These are phyloP conservation scores for Candida ascalaphidarum DNA, from an alignment of 805 yeast genomes.

Conservation along the genomic window DNA sequence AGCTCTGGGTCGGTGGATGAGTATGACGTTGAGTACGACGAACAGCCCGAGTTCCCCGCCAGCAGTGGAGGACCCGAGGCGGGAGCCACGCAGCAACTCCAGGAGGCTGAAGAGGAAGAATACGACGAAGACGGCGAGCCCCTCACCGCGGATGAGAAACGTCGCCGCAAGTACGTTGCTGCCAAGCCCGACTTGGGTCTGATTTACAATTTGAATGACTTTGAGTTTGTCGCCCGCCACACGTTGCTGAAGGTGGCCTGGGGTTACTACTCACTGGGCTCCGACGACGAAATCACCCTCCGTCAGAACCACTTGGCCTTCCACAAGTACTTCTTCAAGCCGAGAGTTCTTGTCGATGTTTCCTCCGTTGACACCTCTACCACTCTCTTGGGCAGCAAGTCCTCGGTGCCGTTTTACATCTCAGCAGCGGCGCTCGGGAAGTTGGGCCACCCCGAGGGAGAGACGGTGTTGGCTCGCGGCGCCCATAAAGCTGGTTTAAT, in stretches of 20 bases:
- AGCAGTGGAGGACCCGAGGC: conserved; percentile 2
- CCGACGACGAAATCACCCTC: conserved; percentile 86
- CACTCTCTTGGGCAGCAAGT: conserved; percentile 62
- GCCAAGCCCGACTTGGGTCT: conserved; percentile 62
- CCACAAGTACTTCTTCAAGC: conserved; percentile 83
- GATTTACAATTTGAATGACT: conserved; percentile 74
- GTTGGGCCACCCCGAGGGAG: conserved; percentile 92
- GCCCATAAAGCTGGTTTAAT: conserved; percentile 60
- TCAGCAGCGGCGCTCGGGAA: conserved; percentile 91
- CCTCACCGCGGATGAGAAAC: conserved; percentile 16
- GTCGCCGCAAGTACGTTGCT: conserved; percentile 14
- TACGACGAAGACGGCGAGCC: conserved; percentile 35
- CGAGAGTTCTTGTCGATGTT: conserved; percentile 77
- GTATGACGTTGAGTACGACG: conserved; percentile 34
- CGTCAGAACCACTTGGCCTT: conserved; percentile 89
- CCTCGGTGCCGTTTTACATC: conserved; percentile 75
- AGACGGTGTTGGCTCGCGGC: conserved; percentile 75
- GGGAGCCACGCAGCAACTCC: conserved; percentile 3
- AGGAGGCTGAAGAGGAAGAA: conserved; percentile 17
- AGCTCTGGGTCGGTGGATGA: conserved; percentile 16
- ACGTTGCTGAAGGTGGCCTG: conserved; percentile 74
- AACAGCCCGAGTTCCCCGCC: conserved; percentile 23
- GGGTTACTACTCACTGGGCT: conserved; percentile 88
- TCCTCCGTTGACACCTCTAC: conserved; percentile 61
- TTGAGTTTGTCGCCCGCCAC: conserved; percentile 77